Conservation (phyloP, 1,139 yeast species). For the Casaregolazyma lundiana region DNA sequence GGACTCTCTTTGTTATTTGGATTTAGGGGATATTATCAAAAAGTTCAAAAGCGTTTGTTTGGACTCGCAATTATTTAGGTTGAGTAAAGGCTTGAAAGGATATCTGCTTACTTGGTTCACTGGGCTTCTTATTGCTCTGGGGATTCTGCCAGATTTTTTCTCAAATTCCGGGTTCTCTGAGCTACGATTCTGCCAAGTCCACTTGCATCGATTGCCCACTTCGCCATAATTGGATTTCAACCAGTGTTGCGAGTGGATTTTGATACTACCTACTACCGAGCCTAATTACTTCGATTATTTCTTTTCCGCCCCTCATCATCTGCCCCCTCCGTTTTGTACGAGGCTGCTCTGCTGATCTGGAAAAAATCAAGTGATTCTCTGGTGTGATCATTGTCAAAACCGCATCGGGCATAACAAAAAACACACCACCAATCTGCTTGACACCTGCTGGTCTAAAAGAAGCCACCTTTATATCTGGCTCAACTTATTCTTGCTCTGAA, state of each 20-base stretch:
- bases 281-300: not conserved
- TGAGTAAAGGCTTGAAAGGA: not conserved
- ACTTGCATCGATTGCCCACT: not conserved
- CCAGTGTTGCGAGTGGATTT: not conserved
- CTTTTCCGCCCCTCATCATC: not conserved
- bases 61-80: not conserved
- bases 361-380: slow-evolving; percentile 1
- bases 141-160: not conserved
- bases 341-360: not conserved
- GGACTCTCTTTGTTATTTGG: too few relatives aligned
- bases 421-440: not conserved
- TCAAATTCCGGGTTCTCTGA: not conserved
- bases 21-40: too few relatives aligned
- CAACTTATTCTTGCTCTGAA: not conserved
- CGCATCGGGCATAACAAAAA: not conserved
- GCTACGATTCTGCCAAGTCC: not conserved
- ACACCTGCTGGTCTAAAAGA: not conserved
- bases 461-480: not conserved
- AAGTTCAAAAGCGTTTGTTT: not conserved
- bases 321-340: not conserved
- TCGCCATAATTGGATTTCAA: not conserved
- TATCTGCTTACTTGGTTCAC: not conserved
- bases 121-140: not conserved
- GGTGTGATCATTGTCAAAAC: not conserved
- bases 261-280: not conserved